phyloP scores from a whole-genome alignment of 345 rosid species.

The Eutrema japonicum region DNA sequence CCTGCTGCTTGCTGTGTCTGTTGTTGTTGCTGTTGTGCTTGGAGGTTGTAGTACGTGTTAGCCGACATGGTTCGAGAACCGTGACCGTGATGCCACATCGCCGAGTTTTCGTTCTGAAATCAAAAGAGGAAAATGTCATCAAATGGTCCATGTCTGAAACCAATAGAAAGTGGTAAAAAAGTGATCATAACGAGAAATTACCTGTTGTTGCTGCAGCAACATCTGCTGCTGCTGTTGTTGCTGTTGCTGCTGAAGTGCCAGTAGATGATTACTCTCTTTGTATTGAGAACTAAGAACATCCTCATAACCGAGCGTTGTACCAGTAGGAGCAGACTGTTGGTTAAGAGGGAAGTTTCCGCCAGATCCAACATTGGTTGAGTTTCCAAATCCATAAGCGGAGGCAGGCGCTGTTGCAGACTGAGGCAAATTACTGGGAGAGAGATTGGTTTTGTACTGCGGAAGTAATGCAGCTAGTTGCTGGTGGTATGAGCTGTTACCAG shows the following conservation, averaged over 20 bases:
- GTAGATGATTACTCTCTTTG: constrained; percentile 73
- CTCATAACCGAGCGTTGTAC: constrained; percentile 70
- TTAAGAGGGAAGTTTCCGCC: constrained; percentile 75
- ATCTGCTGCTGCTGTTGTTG: constrained; percentile 47
- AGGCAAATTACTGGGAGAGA: constrained; percentile 79
- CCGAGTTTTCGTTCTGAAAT: constrained; percentile 78
- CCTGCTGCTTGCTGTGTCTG: constrained; percentile 49
- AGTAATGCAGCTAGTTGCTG: constrained; percentile 86
- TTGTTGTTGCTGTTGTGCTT: constrained; percentile 67
- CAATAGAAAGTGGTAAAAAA: constrained; percentile 3
- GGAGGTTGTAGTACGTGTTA: constrained; percentile 83
- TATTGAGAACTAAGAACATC: constrained; percentile 82
- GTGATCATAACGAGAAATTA: not conserved
- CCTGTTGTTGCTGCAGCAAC: constrained; percentile 42
- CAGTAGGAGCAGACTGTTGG: constrained; percentile 64
- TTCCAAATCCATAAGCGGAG: constrained; percentile 88
- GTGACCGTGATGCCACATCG: constrained; percentile 84
- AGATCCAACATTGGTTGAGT: constrained; percentile 62
- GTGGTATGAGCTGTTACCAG: constrained; percentile 80
- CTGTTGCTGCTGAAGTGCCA: constrained; percentile 74
- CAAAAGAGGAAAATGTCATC: constrained; percentile 15
- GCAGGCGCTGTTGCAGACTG: constrained; percentile 77
- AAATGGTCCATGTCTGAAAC: not conserved
- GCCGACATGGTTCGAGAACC: constrained; percentile 78
- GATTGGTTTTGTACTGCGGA: constrained; percentile 87